A percentile compares a stretch with the other conserved stretches of the same genome.
Evolutionary conservation across 176 grass and related monocot species (phyloP).

Genomic region (Luzula sylvatica): DNA sequence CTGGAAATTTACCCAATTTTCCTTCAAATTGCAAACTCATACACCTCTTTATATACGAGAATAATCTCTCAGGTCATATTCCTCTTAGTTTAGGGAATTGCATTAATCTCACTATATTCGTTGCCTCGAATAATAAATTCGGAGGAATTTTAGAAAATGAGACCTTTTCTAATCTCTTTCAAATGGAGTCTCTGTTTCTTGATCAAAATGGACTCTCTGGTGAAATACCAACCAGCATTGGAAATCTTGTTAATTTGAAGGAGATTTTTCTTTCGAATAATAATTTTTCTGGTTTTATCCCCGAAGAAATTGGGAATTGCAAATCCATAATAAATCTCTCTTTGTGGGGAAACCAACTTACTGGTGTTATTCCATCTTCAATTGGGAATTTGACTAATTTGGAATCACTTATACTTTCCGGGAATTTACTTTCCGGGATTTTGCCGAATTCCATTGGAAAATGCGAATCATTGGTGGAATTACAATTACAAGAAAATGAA

Average conservation of each 20-base stretch:
- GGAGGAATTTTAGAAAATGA: conserved; percentile 25
- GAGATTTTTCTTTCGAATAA: conserved; percentile 19
- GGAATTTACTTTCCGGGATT: conserved; percentile 14
- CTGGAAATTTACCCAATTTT: conserved; percentile 34
- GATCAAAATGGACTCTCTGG: conserved; percentile 36
- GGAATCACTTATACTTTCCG: conserved; percentile 23
- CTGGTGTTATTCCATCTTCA: conserved; percentile 16
- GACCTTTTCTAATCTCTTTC: conserved; percentile 26
- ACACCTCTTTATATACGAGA: conserved; percentile 21
- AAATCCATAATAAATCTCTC: conserved; percentile 19
- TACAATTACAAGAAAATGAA: conserved; percentile 36
- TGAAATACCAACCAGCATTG: conserved; percentile 34
- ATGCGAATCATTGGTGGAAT: conserved; percentile 35
- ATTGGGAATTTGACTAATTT: conserved; percentile 28
- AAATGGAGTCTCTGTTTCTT: conserved; percentile 25
- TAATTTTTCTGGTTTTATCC: conserved; percentile 23
- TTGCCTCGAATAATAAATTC: conserved; percentile 29
- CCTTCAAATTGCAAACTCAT: conserved; percentile 12
- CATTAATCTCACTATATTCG: conserved; percentile 29
- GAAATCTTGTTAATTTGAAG: conserved; percentile 16
- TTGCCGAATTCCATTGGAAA: conserved; percentile 27
- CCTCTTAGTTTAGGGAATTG: conserved; percentile 45
- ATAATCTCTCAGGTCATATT: conserved; percentile 27
- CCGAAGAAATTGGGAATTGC: conserved; percentile 27
- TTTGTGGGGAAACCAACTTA: conserved; percentile 34